Evolutionary conservation across 2,329 filamentous ascomycete species (phyloP).

Genomic region (Zymoseptoria tritici): DNA sequence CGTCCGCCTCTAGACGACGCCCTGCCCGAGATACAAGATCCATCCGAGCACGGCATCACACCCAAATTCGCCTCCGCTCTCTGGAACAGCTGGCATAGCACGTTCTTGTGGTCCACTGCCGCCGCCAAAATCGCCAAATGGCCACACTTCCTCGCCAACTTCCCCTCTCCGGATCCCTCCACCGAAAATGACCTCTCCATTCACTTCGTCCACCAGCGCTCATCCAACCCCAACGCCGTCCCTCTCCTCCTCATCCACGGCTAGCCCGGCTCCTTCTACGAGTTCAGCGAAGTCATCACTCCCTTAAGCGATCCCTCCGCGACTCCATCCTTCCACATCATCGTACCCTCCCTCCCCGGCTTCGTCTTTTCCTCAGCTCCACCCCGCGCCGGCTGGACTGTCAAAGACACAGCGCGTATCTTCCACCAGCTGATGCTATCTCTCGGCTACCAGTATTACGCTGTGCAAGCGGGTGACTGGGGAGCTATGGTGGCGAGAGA

Average conservation of each 20-base stretch:
- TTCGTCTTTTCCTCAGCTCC: slow-evolving; percentile 41
- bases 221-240: slow-evolving; percentile 30
- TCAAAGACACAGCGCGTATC: slow-evolving; percentile 32
- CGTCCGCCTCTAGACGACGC: slow-evolving; percentile 29
- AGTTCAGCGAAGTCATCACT: slow-evolving; percentile 36
- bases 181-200: slow-evolving; percentile 30
- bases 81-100: slow-evolving; percentile 29
- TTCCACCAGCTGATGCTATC: slow-evolving; percentile 35
- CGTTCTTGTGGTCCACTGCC: slow-evolving; percentile 30
- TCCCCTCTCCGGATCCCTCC: slow-evolving; percentile 8
- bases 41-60: slow-evolving; percentile 28
- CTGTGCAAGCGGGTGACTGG: slow-evolving; percentile 37
- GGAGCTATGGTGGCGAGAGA: slow-evolving; percentile 36
- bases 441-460: slow-evolving; percentile 35
- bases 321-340: slow-evolving; percentile 45
- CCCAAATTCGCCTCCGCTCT: slow-evolving; percentile 30
- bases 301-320: slow-evolving; percentile 16
- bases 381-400: slow-evolving; percentile 28
- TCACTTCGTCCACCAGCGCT: slow-evolving; percentile 36
- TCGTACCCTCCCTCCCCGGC: slow-evolving; percentile 52
- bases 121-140: slow-evolving; percentile 29
- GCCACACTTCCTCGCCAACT: slow-evolving; percentile 25
- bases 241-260: slow-evolving; percentile 39
- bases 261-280: slow-evolving; percentile 41
- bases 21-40: slow-evolving; percentile 30